Evolutionary conservation across 306 rosid species (phyloP).

Genomic region (Acacia confusa): DNA sequence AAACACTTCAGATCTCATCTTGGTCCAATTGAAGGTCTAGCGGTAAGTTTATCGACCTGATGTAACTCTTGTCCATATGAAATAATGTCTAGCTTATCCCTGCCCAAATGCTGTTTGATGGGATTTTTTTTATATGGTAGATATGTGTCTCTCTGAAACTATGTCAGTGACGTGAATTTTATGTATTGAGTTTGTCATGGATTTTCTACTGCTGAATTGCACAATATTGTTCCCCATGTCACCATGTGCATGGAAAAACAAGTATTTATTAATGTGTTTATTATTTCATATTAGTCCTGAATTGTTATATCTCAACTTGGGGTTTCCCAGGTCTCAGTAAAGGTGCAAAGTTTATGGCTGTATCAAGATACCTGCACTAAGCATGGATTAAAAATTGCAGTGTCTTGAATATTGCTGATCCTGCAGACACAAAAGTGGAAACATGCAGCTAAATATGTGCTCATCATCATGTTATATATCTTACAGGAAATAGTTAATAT

Average conservation of each 20-base stretch:
- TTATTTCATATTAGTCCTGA: not conserved
- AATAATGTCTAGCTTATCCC: constrained; percentile 22
- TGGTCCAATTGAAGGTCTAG: constrained; percentile 94
- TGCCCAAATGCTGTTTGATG: constrained; percentile 21
- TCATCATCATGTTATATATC: not conserved
- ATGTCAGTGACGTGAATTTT: not conserved
- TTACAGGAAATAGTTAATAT: not conserved
- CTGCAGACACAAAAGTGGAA: not conserved
- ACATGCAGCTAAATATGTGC: not conserved
- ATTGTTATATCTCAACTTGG: not conserved
- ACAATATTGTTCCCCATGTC: not conserved
- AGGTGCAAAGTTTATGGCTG: not conserved
- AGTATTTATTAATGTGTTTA: not conserved
- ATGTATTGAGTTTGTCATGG: constrained; percentile 5
- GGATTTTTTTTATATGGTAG: not conserved
- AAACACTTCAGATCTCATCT: constrained; percentile 96
- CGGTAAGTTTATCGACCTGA: constrained; percentile 60
- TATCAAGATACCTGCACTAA: not conserved
- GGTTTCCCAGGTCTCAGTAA: not conserved
- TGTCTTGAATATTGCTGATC: not conserved
- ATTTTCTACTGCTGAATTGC: not conserved
- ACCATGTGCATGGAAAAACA: not conserved
- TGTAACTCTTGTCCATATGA: constrained; percentile 10
- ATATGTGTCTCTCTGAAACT: not conserved
- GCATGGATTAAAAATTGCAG: not conserved